Evolutionary conservation across 2,329 filamentous ascomycete genomes (phyloP), one percentile per base, ranked within the genome.

Genomic region (Xenoacremonium recifei): DNA sequence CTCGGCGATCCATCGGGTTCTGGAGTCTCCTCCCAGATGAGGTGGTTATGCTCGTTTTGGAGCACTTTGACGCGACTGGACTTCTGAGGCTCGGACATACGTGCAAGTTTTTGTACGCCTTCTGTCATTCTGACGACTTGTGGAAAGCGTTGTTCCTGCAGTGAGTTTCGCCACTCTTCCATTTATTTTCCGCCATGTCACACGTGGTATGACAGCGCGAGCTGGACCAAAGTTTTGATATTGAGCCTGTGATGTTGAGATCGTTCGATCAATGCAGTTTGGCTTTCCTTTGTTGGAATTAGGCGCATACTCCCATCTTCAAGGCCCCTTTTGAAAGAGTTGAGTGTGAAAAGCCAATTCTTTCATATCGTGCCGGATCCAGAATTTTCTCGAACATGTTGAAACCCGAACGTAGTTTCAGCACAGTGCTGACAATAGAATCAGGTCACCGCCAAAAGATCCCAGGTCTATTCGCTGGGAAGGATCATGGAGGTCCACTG

Each of bases 41-140:
- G 66, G 68, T 93, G 52, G 70, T 96, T 37, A 75, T 84, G 51
- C 72, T 85, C 40, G 61, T 96, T 13, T 68, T 96, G 47, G 92
- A 96, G 63, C 80, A 72, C 55, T 73, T 96, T 34, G 84, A 91
- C 55, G 71, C 78, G 36, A 55, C 64, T 9, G 71, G 75, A 39
- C 69, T 97, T 39, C 65, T 84, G 42, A 68, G 66, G 6, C 69
- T 97, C 31, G 89, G 89, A 7, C 78, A 79, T 41, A 87, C 90
- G 5, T 96, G 91, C 72, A 89, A 83, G 62, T 90, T 88, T 39
- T 69, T 97, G 13, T 92, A 90, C 72, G 91, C 90, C 2, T 95
- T 92, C 61, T 87, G 85, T 40, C 76, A 84, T 37, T 81, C 81
- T 35, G 92, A 96, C 50, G 92, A 97, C 57, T 64, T 96, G 25